These are phyloP conservation scores for Metschnikowia hibisci DNA, from an alignment of 805 yeast species.

Conservation along the genomic window DNA sequence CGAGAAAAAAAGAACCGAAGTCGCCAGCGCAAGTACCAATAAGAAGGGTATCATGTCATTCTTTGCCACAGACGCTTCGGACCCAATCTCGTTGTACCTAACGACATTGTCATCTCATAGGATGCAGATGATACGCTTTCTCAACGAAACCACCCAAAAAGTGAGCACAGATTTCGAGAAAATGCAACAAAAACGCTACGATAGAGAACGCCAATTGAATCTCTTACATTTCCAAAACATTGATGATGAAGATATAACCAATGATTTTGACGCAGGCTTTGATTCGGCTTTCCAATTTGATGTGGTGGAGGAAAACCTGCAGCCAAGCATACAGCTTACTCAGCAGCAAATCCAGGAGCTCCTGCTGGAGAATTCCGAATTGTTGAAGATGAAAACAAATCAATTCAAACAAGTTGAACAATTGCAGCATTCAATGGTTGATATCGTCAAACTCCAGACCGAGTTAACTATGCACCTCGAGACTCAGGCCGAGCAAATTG, in stretches of 20 bases:
- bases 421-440: conserved; percentile 61
- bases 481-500: conserved; percentile 67
- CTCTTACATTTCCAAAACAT: conserved; percentile 40
- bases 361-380: conserved; percentile 55
- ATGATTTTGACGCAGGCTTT: conserved; percentile 11
- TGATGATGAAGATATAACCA: conserved; percentile 27
- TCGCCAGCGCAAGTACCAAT: conserved; percentile 11
- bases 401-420: conserved; percentile 58
- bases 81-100: conserved; percentile 27
- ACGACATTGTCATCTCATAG: conserved; percentile 43
- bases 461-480: conserved; percentile 72
- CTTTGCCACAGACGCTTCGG: conserved; percentile 32
- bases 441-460: conserved; percentile 69
- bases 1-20: conserved; percentile 43
- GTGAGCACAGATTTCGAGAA: conserved; percentile 44
- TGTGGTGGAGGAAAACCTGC: conserved; percentile 6
- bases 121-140: conserved; percentile 45
- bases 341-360: conserved; percentile 58
- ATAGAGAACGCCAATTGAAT: conserved; percentile 35
- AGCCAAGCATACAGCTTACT: conserved; percentile 19
- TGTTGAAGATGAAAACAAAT: conserved; percentile 52
- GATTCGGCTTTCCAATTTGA: conserved; percentile 13
- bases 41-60: conserved; percentile 19
- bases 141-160: conserved; percentile 41
- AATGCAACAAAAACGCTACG: conserved; percentile 48